A percentile compares a stretch with the other conserved stretches of the same genome.
Evolutionary conservation across 2,329 filamentous ascomycete species (phyloP).

Genomic region (Fusarium protoensiforme): DNA sequence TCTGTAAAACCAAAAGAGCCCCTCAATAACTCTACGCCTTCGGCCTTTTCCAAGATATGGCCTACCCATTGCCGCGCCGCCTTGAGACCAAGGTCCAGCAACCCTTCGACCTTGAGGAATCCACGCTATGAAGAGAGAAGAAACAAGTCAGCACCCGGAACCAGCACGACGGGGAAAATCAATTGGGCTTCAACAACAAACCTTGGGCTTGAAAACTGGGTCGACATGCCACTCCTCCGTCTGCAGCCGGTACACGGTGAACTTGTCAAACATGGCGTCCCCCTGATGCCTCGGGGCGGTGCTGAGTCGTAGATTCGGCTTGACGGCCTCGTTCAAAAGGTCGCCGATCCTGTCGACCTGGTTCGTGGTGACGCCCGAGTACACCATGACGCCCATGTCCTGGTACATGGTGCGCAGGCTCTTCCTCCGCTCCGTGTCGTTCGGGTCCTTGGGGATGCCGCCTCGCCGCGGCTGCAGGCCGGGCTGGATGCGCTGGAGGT

Average conservation of each 20-base stretch:
- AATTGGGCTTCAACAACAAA: neutral
- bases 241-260: conserved; percentile 21
- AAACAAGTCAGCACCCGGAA: neutral
- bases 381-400: conserved; percentile 48
- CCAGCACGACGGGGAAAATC: neutral
- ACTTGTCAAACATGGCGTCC: neutral
- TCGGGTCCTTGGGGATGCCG: neutral
- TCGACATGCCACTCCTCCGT: conserved; percentile 21
- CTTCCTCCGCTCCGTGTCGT: neutral
- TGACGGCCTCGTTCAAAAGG: conserved; percentile 29
- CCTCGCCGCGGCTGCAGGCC: conserved; percentile 28
- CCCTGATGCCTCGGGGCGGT: too few relatives aligned
- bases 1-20: neutral
- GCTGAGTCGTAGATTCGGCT: conserved; percentile 4
- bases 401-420: conserved; percentile 39
- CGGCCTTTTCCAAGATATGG: neutral
- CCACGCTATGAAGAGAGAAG: neutral
- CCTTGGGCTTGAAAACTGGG: neutral
- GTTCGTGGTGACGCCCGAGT: conserved; percentile 36
- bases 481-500: conserved; percentile 35
- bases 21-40: neutral
- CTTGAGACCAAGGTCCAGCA: neutral
- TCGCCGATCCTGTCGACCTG: conserved; percentile 39
- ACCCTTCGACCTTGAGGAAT: neutral
- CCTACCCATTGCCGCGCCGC: conserved; percentile 2